Base-by-base conservation (phyloP, 768 basidiomycete species). In the Tylopilus intermedius region DNA sequence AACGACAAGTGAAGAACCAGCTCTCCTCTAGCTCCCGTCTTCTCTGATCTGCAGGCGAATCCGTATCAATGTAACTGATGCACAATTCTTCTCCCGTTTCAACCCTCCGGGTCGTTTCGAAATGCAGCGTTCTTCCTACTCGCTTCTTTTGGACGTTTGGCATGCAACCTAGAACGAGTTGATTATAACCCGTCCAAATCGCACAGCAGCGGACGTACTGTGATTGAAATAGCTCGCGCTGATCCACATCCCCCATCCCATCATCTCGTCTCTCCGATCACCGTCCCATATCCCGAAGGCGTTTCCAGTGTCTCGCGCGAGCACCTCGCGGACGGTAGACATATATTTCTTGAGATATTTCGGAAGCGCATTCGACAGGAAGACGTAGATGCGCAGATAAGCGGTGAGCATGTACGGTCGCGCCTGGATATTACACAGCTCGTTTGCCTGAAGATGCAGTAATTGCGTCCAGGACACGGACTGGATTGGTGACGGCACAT, bases 201-300 rank as follows among this genome's bases (percentile, higher is more conserved):
- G 13, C 32, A 10, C 39, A 14, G 40, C 37, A 50, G 49, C 15
- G 18, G n/a, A 60, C 68, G 43, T 38, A 84, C 85, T 75, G 61
- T 87, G 84, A 57, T 87, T 87, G 62, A 86, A 87, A 66, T 80
- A 84, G 18, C 83, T 83, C 1, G 77, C 82, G 45, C 75, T 76
- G 6, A 77, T 65, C 66, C 81, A 86, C 56, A 84, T 72, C 5
- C 76, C 81, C 78, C 81, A 87, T 22, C 84, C 84, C 18, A 85
- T 62, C 83, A 84, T 81, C 65, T 83, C 82, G 45, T 70, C 54
- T 69, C 68, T 50, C 66, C 66, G 29, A 66, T 72, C 69, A 64
- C 77, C 62, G 54, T 86, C 82, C 80, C 81, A 86, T 43, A 87
- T 76, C 14, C 84, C 85, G 54, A 87, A 86, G 8, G 81, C 76